Evolutionary conservation across 2,329 filamentous ascomycete species (phyloP).

Genomic region (Cercospora nicotianae): DNA sequence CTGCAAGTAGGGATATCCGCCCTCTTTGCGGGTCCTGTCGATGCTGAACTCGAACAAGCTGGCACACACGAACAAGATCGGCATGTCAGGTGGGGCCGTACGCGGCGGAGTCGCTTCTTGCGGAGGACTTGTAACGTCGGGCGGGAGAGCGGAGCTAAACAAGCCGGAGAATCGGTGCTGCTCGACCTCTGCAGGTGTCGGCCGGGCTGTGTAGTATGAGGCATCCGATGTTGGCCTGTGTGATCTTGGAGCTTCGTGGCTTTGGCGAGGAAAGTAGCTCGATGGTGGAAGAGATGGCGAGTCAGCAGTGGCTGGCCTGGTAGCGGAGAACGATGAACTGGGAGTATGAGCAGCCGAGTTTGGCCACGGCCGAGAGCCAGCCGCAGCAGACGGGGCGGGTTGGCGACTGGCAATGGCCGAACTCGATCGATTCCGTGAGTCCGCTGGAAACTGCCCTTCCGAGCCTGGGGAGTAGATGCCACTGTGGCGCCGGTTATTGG

Average conservation of each 20-base stretch:
- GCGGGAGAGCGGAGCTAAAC: constrained; percentile 39
- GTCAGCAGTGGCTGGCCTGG: constrained; percentile 40
- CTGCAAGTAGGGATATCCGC: constrained; percentile 91
- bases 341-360: constrained; percentile 48
- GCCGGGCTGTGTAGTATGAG: constrained; percentile 36
- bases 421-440: constrained; percentile 54
- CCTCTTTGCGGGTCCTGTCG: constrained; percentile 84
- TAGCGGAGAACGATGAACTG: constrained; percentile 44
- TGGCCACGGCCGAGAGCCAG: constrained; percentile 37
- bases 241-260: constrained; percentile 28
- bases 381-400: constrained; percentile 40
- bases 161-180: constrained; percentile 34
- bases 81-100: constrained; percentile 28
- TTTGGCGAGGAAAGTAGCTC: constrained; percentile 29
- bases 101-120: constrained; percentile 16
- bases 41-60: constrained; percentile 98
- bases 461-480: constrained; percentile 57
- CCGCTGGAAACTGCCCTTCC: constrained; percentile 17
- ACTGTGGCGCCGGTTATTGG: constrained; percentile 56
- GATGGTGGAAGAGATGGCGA: constrained; percentile 24
- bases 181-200: constrained; percentile 26
- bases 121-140: constrained; percentile 22
- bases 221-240: constrained; percentile 35
- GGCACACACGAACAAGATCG: constrained; percentile 83
- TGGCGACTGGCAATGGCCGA: constrained; percentile 54